Evolutionary conservation across 208 protist genomes (phyloP).

Genomic region (Trypanosomatidae sp.): DNA sequence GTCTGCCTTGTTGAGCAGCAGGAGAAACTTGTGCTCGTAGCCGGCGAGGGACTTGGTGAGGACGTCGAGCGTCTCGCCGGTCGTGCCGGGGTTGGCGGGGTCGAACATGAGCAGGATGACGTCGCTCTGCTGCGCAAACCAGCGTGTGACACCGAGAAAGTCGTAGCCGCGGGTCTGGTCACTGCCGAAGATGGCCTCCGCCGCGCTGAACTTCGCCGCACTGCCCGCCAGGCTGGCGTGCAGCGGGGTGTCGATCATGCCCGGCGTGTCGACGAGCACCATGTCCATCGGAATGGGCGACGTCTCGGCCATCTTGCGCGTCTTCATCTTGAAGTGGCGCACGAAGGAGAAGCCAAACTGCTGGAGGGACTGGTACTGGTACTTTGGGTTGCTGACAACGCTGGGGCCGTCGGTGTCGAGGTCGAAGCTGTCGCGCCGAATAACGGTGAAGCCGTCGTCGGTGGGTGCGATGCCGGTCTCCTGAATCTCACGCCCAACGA

Average conservation of each 20-base stretch:
- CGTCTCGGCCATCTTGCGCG: too few relatives aligned
- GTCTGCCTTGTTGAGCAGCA: conserved; percentile 92
- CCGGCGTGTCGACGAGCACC: conserved; percentile 89
- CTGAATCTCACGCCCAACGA: conserved; percentile 76
- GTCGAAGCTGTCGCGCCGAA: conserved; percentile 59
- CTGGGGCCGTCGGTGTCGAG: conserved; percentile 80
- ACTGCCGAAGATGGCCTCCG: too few relatives aligned
- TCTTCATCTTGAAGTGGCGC: conserved; percentile 80
- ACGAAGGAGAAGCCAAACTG: conserved; percentile 80
- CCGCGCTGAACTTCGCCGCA: too few relatives aligned
- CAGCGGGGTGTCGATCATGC: conserved; percentile 92
- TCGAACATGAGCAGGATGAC: conserved; percentile 93
- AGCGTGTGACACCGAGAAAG: conserved; percentile 76
- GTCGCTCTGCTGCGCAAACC: conserved; percentile 90
- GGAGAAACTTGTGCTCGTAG: conserved; percentile 88
- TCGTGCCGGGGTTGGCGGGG: conserved; percentile 85
- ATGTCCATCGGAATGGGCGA: conserved; percentile 72
- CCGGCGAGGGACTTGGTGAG: conserved; percentile 84
- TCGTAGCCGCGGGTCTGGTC: conserved; percentile 86
- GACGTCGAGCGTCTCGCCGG: conserved; percentile 92
- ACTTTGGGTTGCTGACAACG: conserved; percentile 64
- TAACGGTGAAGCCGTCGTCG: conserved; percentile 91
- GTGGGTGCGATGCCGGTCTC: conserved; percentile 87
- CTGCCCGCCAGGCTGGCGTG: too few relatives aligned
- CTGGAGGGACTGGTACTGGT: conserved; percentile 74